These are phyloP conservation scores for Termitomyces sp. DNA, from an alignment of 1,284 basidiomycete genomes.

Conservation along the genomic window DNA sequence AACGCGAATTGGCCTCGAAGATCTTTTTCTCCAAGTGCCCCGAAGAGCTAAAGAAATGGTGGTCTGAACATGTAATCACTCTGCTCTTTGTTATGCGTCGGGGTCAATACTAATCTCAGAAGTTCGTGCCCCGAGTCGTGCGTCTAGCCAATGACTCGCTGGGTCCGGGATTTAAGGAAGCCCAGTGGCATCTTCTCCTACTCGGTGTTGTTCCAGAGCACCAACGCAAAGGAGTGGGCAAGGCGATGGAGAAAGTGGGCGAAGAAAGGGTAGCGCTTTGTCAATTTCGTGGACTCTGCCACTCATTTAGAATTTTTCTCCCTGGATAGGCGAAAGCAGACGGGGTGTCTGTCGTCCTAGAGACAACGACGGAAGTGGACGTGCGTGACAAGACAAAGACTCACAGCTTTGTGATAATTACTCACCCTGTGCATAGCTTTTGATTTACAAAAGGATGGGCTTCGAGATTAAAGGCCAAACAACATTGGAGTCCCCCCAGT, in stretches of 20 bases:
- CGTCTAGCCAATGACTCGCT: slow-evolving; percentile 17
- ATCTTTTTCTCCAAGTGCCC: slow-evolving; percentile 20
- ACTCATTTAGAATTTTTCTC: slow-evolving; percentile 12
- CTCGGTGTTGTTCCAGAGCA: slow-evolving; percentile 23
- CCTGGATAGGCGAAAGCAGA: slow-evolving; percentile 14
- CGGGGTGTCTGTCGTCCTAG: slow-evolving; percentile 15
- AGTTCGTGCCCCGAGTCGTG: slow-evolving; percentile 21
- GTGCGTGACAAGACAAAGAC: slow-evolving; percentile 3
- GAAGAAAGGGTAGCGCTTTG: slow-evolving; percentile 18
- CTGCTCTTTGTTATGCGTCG: neutral
- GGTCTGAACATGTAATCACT: slow-evolving; percentile 23
- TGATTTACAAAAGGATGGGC: slow-evolving; percentile 13
- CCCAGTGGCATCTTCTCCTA: slow-evolving; percentile 24
- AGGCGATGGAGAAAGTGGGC: slow-evolving; percentile 18
- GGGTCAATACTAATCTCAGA: neutral
- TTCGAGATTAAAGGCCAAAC: slow-evolving; percentile 13
- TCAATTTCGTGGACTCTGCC: neutral
- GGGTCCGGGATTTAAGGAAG: slow-evolving; percentile 17
- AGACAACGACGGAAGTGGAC: slow-evolving; percentile 16
- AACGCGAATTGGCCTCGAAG: slow-evolving; percentile 22
- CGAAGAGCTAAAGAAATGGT: slow-evolving; percentile 21
- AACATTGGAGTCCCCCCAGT: neutral
- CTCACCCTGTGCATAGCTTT: slow-evolving; percentile 2
- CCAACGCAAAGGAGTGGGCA: slow-evolving; percentile 26
- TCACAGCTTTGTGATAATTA: neutral